Conservation (phyloP, 176 grass and related monocot species). For the Zoysia japonica region DNA sequence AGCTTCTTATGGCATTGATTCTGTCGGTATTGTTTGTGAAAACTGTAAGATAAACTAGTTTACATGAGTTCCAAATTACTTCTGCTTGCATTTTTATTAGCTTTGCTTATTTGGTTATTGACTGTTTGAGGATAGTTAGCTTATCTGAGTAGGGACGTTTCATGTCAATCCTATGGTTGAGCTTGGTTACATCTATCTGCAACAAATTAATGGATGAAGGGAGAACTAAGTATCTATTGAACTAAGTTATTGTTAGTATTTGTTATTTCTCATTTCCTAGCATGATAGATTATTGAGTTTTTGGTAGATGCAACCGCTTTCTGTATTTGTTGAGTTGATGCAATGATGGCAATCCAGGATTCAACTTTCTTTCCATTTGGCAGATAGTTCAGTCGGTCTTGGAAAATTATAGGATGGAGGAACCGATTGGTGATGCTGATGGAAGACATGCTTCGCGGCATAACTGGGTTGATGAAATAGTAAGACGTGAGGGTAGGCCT, state of each 20-base stretch:
- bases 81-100: background rate
- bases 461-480: conserved; percentile 99
- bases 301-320: conserved; percentile 19
- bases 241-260: background rate
- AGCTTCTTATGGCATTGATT: conserved; percentile 25
- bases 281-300: background rate
- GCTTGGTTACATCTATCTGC: conserved; percentile 13
- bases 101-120: conserved; percentile 18
- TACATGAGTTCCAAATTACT: background rate
- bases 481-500: conserved; percentile 73
- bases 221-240: background rate
- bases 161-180: background rate
- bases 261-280: background rate
- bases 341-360: background rate
- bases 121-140: background rate
- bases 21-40: background rate
- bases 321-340: conserved; percentile 15
- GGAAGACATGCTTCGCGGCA: conserved; percentile 66
- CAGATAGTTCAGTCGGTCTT: conserved; percentile 86
- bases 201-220: background rate
- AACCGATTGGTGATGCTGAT: conserved; percentile 46
- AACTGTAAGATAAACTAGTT: conserved; percentile 2
- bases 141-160: conserved; percentile 12
- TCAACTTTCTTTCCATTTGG: conserved; percentile 45
- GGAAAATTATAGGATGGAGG: conserved; percentile 71